Conservation (phyloP, 768 basidiomycete species). For the Boletus coccyginus region DNA sequence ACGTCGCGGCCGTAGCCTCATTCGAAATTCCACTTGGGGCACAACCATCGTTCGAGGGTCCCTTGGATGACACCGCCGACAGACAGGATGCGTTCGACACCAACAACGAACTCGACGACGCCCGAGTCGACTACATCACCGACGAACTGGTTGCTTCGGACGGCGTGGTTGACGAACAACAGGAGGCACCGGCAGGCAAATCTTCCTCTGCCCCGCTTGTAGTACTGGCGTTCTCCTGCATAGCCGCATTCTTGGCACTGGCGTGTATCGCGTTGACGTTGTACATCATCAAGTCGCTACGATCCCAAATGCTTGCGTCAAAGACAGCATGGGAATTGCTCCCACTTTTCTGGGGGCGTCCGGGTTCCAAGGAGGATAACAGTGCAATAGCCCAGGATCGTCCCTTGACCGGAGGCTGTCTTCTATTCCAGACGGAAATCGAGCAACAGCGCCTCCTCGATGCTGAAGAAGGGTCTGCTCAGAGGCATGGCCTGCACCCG, state of each 20-base stretch:
- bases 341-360: slow-evolving; percentile 13
- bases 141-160: neutral
- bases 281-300: slow-evolving; percentile 20
- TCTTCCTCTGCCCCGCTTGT: slow-evolving; percentile 7
- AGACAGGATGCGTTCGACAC: slow-evolving; percentile 20
- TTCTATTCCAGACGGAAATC: slow-evolving; percentile 1
- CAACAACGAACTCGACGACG: slow-evolving; percentile 2
- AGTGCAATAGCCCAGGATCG: neutral
- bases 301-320: slow-evolving; percentile 19
- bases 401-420: neutral
- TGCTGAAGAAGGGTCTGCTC: slow-evolving; percentile 3
- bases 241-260: slow-evolving; percentile 22
- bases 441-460: neutral
- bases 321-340: slow-evolving; percentile 24
- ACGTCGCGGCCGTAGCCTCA: slow-evolving; percentile 31
- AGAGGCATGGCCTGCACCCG: neutral
- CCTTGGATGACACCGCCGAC: slow-evolving; percentile 22
- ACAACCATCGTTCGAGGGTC: slow-evolving; percentile 19
- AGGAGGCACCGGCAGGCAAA: neutral
- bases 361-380: neutral
- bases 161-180: neutral
- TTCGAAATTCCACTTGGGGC: slow-evolving; percentile 12
- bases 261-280: slow-evolving; percentile 21
- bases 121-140: neutral
- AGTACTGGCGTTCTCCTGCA: slow-evolving; percentile 26